Evolutionary conservation across 2,329 filamentous ascomycete species (phyloP).

Genomic region (Nothopassalora personata): DNA sequence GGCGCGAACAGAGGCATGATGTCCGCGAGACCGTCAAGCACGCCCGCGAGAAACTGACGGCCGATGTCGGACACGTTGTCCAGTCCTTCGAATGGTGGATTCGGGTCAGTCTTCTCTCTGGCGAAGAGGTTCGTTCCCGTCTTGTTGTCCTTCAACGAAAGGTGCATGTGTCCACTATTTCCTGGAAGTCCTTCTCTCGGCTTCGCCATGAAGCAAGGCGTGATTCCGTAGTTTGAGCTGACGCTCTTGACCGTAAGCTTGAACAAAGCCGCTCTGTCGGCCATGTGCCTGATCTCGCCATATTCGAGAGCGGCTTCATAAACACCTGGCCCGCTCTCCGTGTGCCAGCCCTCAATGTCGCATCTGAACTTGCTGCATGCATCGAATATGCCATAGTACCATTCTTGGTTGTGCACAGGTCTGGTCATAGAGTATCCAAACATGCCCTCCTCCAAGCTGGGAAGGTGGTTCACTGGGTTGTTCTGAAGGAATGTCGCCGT

Average conservation of each 20-base stretch:
- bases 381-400: slow-evolving; percentile 84
- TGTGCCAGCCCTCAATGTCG: slow-evolving; percentile 90
- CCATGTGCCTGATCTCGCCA: slow-evolving; percentile 80
- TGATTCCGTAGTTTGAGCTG: slow-evolving; percentile 81
- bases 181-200: slow-evolving; percentile 84
- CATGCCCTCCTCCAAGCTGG: slow-evolving; percentile 85
- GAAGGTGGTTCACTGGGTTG: slow-evolving; percentile 68
- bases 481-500: slow-evolving; percentile 69
- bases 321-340: slow-evolving; percentile 86
- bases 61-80: slow-evolving; percentile 79
- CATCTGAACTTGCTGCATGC: slow-evolving; percentile 72
- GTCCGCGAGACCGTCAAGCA: slow-evolving; percentile 83
- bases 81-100: slow-evolving; percentile 69
- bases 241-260: slow-evolving; percentile 92
- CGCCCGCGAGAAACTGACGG: slow-evolving; percentile 84
- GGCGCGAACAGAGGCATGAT: slow-evolving; percentile 94
- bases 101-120: slow-evolving; percentile 64
- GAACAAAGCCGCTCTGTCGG: slow-evolving; percentile 85
- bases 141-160: slow-evolving; percentile 71
- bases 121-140: slow-evolving; percentile 80
- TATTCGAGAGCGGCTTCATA: slow-evolving; percentile 95
- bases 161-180: slow-evolving; percentile 93
- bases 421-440: slow-evolving; percentile 89
- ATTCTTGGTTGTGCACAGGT: slow-evolving; percentile 84
- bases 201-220: slow-evolving; percentile 98